phyloP scores from a whole-genome alignment of 2,329 filamentous ascomycete genomes.

The Fusarium camptoceras region DNA sequence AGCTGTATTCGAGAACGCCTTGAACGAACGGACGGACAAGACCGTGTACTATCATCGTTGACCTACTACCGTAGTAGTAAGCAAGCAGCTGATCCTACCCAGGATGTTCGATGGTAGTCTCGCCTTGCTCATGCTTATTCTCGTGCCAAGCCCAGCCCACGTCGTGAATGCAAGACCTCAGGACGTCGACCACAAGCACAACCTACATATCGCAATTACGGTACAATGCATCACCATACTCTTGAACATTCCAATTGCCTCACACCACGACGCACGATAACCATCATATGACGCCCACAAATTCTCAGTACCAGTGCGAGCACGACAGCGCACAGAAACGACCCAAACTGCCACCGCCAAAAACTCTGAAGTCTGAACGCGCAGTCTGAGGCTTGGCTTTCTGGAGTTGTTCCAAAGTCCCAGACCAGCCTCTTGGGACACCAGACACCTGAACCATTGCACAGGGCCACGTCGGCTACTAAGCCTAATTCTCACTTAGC shows the following conservation, averaged over 20 bases:
- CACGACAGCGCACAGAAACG: constrained; percentile 9
- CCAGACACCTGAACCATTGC: constrained; percentile 20
- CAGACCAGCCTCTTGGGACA: constrained; percentile 35
- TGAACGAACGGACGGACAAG: constrained; percentile 9
- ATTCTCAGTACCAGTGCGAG: not conserved
- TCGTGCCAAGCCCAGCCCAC: constrained; percentile 20
- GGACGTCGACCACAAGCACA: constrained; percentile 8
- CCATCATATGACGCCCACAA: constrained; percentile 29
- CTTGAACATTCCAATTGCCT: constrained; percentile 32
- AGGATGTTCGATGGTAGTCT: constrained; percentile 9
- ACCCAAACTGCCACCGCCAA: constrained; percentile 6
- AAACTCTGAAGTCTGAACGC: constrained; percentile 6
- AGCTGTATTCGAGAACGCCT: constrained; percentile 26
- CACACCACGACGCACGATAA: constrained; percentile 31
- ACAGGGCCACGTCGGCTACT: constrained; percentile 45
- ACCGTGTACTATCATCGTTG: constrained; percentile 1
- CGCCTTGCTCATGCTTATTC: constrained; percentile 11
- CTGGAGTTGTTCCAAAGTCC: constrained; percentile 9
- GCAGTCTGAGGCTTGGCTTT: constrained; percentile 32
- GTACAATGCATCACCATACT: constrained; percentile 10
- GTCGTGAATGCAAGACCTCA: constrained; percentile 23
- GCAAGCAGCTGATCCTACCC: constrained; percentile 10
- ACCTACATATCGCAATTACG: not conserved
- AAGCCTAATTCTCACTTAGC: constrained; percentile 40
- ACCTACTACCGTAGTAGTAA: not conserved